A percentile compares a stretch with the other conserved stretches of the same genome.
Evolutionary conservation across 305 asterid species (phyloP).

Genomic region (Solanum hybrid): DNA sequence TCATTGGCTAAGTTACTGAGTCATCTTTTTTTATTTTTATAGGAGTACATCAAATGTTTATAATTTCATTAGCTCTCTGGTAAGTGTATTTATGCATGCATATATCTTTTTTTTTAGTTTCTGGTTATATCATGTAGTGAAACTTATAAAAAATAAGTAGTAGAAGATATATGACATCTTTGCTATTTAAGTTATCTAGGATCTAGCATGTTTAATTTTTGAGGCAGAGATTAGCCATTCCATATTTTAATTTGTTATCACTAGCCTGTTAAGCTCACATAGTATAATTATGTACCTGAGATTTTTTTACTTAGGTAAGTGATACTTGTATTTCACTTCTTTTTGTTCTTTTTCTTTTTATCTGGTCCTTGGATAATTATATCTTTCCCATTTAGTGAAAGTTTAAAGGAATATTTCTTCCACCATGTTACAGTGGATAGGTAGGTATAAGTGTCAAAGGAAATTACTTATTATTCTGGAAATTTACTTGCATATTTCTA

Average conservation of each 20-base stretch:
- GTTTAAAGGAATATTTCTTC: no score
- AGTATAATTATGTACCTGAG: not conserved
- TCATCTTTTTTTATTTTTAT: not conserved
- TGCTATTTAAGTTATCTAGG: not conserved
- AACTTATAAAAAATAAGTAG: not conserved
- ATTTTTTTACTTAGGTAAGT: not conserved
- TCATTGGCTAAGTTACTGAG: not conserved
- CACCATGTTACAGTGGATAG: no score
- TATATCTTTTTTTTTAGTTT: not conserved
- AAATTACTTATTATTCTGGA: no score
- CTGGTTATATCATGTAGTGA: not conserved
- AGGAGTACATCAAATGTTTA: not conserved
- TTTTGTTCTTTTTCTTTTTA: not conserved
- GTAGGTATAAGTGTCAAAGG: not conserved
- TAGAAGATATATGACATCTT: not conserved
- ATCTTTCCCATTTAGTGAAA: no score
- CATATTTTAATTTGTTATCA: not conserved
- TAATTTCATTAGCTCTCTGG: not conserved
- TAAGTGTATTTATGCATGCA: not conserved
- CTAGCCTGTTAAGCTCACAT: not conserved
- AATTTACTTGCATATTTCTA: no score
- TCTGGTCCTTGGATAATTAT: no score
- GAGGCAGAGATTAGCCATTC: not conserved
- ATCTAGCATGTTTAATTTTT: not conserved
- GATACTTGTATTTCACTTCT: not conserved